These are phyloP conservation scores for Lactarius hatsudake DNA, from an alignment of 768 basidiomycete genomes.

Conservation along the genomic window DNA sequence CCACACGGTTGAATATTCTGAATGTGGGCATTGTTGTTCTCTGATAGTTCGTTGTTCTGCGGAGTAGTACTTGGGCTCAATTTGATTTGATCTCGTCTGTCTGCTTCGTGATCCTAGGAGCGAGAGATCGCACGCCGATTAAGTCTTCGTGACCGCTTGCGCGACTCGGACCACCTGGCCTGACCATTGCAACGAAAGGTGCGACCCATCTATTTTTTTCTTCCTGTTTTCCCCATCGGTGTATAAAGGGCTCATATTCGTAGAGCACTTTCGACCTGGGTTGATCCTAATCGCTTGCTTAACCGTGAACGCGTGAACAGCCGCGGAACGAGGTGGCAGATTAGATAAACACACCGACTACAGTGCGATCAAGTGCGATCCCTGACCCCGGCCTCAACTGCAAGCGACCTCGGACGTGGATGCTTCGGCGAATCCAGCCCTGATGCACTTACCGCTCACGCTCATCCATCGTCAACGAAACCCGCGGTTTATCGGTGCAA, in stretches of 20 bases:
- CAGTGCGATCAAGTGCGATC: not conserved
- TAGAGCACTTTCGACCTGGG: not conserved
- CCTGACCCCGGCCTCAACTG: conserved; percentile 5
- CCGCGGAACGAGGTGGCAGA: conserved; percentile 13
- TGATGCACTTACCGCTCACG: not conserved
- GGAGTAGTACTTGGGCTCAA: not conserved
- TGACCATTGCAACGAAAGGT: not conserved
- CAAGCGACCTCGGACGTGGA: not conserved
- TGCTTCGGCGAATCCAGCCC: not conserved
- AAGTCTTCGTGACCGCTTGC: not conserved
- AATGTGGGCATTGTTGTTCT: not conserved
- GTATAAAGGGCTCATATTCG: not conserved
- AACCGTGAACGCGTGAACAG: not conserved
- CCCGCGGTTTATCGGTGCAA: conserved; percentile 9
- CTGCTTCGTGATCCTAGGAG: conserved; percentile 1
- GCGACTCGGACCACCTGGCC: not conserved
- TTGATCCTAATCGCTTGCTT: not conserved
- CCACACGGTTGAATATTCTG: not conserved
- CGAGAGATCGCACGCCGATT: not conserved
- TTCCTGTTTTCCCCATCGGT: conserved; percentile 5
- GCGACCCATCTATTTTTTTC: not conserved
- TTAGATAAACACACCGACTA: not conserved
- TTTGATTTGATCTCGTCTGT: not conserved
- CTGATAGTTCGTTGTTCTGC: not conserved
- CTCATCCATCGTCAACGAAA: not conserved